Percentiles rank a stretch among this genome's conserved stretches.
These are phyloP conservation scores for Zostera marina DNA, from an alignment of 116 monocot species.

Conservation along the genomic window DNA sequence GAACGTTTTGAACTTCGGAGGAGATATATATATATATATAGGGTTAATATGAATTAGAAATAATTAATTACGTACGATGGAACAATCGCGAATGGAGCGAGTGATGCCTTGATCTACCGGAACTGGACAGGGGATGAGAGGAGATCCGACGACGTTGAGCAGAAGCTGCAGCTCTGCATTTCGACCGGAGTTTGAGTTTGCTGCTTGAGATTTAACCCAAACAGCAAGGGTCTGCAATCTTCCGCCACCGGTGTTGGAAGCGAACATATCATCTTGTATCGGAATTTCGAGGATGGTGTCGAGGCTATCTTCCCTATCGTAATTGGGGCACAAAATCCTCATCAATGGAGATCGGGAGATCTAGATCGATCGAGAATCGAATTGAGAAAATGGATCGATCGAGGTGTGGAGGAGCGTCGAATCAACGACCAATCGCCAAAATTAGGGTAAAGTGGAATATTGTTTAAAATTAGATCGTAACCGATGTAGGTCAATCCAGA, in stretches of 20 bases:
- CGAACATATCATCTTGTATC: conserved; percentile 73
- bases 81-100: conserved; percentile 25
- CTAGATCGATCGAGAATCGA: too few species aligned
- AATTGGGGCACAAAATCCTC: conserved; percentile 68
- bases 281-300: conserved; percentile 62
- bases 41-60: neutral
- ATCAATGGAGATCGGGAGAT: too few species aligned
- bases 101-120: conserved; percentile 9
- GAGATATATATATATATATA: too few species aligned
- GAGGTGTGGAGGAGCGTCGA: too few species aligned
- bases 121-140: conserved; percentile 59
- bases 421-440: too few species aligned
- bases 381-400: too few species aligned
- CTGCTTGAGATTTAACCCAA: conserved; percentile 27
- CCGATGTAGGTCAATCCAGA: too few species aligned
- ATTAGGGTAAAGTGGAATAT: too few species aligned
- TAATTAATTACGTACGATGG: conserved; percentile 31
- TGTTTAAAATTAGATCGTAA: too few species aligned
- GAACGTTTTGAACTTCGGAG: too few species aligned
- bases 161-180: conserved; percentile 68
- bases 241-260: neutral
- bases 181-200: neutral
- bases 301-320: conserved; percentile 59
- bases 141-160: conserved; percentile 69
- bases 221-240: conserved; percentile 15